These are phyloP conservation scores for Penicillium sp. DNA, from an alignment of 2,329 filamentous ascomycete genomes.

Conservation along the genomic window DNA sequence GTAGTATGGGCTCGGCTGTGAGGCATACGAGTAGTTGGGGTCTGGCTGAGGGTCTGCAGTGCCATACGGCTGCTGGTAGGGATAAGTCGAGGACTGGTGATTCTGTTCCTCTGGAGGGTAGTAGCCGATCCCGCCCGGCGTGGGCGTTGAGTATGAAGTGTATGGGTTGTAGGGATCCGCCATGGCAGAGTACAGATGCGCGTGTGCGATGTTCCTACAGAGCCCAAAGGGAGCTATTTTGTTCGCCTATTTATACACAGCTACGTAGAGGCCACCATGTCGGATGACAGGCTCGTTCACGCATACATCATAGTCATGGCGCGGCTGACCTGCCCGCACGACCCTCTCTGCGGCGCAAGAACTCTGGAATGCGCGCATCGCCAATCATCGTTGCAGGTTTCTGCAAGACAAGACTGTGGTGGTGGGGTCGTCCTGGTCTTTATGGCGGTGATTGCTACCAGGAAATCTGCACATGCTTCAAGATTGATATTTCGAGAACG, in stretches of 20 bases:
- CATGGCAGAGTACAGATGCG: too few species aligned
- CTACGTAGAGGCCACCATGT: too few species aligned
- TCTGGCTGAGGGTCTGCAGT: constrained; percentile 19
- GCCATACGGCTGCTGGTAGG: constrained; percentile 28
- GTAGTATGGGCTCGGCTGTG: constrained; percentile 28
- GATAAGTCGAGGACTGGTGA: constrained; percentile 16
- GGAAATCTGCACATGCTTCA: too few species aligned
- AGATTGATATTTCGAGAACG: constrained; percentile 18
- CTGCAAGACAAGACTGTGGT: constrained; percentile 3
- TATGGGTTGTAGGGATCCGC: constrained; percentile 53
- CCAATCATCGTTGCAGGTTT: constrained; percentile 15
- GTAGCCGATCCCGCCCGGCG: constrained; percentile 21
- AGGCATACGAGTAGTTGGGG: constrained; percentile 28
- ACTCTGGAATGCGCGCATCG: constrained; percentile 12
- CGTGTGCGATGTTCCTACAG: too few species aligned
- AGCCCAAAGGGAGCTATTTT: too few species aligned
- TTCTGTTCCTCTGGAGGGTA: constrained; percentile 28
- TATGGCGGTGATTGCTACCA: too few species aligned
- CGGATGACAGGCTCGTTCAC: constrained; percentile 18
- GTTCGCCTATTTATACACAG: constrained; percentile 10
- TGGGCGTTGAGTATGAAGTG: constrained; percentile 26
- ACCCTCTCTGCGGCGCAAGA: constrained; percentile 14
- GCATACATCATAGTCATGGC: constrained; percentile 19
- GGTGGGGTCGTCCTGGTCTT: constrained; percentile 1
- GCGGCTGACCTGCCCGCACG: constrained; percentile 31